A percentile compares a stretch with the other conserved stretches of the same genome.
These are phyloP conservation scores for Malus sylvestris DNA, from an alignment of 306 rosid genomes.

Conservation along the genomic window DNA sequence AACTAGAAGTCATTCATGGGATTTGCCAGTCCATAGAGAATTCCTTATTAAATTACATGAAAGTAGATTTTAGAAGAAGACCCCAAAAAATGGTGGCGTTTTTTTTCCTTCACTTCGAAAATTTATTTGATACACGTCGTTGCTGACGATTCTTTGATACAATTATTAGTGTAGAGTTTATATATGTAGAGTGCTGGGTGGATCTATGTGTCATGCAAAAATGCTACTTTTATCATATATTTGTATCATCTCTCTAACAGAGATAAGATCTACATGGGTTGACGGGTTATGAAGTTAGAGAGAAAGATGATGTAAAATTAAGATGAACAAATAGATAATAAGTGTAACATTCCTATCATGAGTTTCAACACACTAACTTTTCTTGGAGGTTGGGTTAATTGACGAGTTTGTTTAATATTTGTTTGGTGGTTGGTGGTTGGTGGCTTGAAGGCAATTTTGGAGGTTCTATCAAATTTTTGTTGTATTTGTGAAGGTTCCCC, in stretches of 20 bases:
- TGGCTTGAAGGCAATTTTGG: not conserved
- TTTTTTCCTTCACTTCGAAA: not conserved
- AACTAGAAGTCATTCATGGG: not conserved
- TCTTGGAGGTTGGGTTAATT: not conserved
- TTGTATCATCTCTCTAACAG: too few relatives aligned
- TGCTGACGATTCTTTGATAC: not conserved
- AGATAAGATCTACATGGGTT: fast-evolving
- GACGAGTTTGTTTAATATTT: not conserved
- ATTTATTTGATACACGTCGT: not conserved
- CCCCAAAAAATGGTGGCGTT: not conserved
- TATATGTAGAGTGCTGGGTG: not conserved
- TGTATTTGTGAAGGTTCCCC: not conserved
- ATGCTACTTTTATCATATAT: too few relatives aligned
- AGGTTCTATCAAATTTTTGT: not conserved
- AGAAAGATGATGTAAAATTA: too few relatives aligned
- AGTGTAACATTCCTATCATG: too few relatives aligned
- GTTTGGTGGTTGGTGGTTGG: not conserved
- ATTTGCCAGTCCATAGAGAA: not conserved
- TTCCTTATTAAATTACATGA: not conserved
- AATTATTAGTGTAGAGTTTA: not conserved
- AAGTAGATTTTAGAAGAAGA: not conserved
- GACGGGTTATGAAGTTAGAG: too few relatives aligned
- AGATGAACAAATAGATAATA: too few relatives aligned
- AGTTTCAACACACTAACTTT: not conserved
- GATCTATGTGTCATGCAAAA: not conserved